A percentile compares a stretch with the other conserved stretches of the same genome.
Evolutionary conservation across 1,139 yeast genomes (phyloP).

Genomic region (Suhomyces kunorum): DNA sequence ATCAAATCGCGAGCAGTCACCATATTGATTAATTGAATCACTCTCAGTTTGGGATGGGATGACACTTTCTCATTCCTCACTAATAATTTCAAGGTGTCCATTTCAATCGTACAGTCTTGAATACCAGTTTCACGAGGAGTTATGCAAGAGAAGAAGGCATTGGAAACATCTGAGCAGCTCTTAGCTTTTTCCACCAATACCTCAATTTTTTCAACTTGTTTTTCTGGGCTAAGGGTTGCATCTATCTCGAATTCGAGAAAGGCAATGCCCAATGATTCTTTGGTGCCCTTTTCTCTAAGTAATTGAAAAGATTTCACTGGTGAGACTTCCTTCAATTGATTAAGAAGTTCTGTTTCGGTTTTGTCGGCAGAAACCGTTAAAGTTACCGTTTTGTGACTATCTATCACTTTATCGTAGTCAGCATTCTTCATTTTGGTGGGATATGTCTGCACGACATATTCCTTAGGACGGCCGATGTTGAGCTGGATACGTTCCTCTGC

Average conservation of each 20-base stretch:
- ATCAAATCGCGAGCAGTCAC: constrained; percentile 65
- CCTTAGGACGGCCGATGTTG: constrained; percentile 56
- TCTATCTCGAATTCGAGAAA: constrained; percentile 38
- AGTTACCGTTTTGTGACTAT: constrained; percentile 40
- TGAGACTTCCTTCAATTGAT: constrained; percentile 25
- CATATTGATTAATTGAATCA: constrained; percentile 65
- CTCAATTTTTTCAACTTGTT: constrained; percentile 20
- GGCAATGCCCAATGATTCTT: constrained; percentile 41
- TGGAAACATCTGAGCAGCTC: constrained; percentile 21
- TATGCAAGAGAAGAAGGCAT: constrained; percentile 39
- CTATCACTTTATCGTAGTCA: constrained; percentile 30
- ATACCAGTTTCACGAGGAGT: constrained; percentile 32
- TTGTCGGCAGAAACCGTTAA: constrained; percentile 27
- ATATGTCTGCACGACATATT: constrained; percentile 51
- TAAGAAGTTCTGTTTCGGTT: constrained; percentile 31
- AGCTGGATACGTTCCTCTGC: constrained; percentile 23
- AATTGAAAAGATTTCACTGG: constrained; percentile 33
- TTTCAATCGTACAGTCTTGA: constrained; percentile 39
- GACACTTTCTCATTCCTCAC: constrained; percentile 39
- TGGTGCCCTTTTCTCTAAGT: constrained; percentile 40
- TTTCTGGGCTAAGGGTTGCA: constrained; percentile 14
- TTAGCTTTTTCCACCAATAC: constrained; percentile 19
- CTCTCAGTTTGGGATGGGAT: constrained; percentile 50
- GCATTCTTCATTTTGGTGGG: constrained; percentile 20
- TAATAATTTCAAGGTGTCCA: constrained; percentile 31